Evolutionary conservation across 2,329 filamentous ascomycete species (phyloP), one percentile per base, ranked within the genome.

Genomic region (Iodosphaeria phyllophila): DNA sequence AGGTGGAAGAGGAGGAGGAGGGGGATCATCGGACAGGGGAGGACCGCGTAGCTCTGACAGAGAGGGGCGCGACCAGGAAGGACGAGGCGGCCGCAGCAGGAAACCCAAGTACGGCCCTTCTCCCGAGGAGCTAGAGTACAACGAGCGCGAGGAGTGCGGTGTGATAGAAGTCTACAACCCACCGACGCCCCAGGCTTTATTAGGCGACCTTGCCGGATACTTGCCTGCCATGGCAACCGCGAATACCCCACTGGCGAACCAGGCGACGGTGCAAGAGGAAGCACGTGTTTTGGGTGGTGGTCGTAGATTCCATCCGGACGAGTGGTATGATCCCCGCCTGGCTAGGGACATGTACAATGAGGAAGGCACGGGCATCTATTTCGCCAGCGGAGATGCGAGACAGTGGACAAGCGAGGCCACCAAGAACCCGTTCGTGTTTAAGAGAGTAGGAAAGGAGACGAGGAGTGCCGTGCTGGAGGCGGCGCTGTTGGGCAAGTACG

Each of bases 261-360:
- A 43, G 22, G 46, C 47, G 34, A 37, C 43, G 11, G 50, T 41
- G 6, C 22, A 54, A 23, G 46, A 47, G 10, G 40, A 43, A 32
- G 49, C 54, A 40, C 45, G 52, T 10, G 32, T 55, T 20, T 37
- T 57, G 22, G 50, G 45, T 8, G 46, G 51, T 28, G 53, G 47
- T 5, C 28, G 35, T 22, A 26, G 43, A 0, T 54, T 44, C 39
- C 36, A 45, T 27, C 32, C 36, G 8, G 18, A 35, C 16, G 27
- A 40, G 25, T 29, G 25, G 7, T 21, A 29, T 8, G 17, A 33
- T 15, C 25, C 40, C 9, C 26, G 32, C 16, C 43, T 43, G 7
- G 37, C 43, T 18, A 30, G 36, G 30, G 24, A 28, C 16, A 35
- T 31, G 28, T 38, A 34, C 22, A 26, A 24, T 9, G 25, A 41